phyloP scores from a whole-genome alignment of 495 filamentous ascomycete species.

The Hypoxylon intermedium region DNA sequence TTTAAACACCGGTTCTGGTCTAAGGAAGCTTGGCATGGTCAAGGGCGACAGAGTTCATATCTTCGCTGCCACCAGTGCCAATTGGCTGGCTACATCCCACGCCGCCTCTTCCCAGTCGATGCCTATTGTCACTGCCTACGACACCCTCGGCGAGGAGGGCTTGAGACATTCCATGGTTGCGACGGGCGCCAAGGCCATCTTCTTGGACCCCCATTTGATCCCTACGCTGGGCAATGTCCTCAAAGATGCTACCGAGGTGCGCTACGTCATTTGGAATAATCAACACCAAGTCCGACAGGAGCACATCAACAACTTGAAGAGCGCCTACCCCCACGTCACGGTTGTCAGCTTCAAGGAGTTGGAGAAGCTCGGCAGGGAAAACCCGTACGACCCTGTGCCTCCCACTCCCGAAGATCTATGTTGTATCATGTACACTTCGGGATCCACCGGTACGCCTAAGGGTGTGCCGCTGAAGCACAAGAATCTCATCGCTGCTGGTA shows the following conservation, averaged over 20 bases:
- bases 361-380: slow-evolving; percentile 79
- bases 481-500: slow-evolving; percentile 87
- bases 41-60: slow-evolving; percentile 81
- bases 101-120: slow-evolving; percentile 86
- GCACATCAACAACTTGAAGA: slow-evolving; percentile 81
- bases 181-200: slow-evolving; percentile 85
- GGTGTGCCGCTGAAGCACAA: slow-evolving; percentile 90
- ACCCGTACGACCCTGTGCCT: slow-evolving; percentile 79
- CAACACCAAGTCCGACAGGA: slow-evolving; percentile 75
- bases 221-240: slow-evolving; percentile 81
- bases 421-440: slow-evolving; percentile 99
- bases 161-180: slow-evolving; percentile 89
- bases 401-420: slow-evolving; percentile 86
- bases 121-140: slow-evolving; percentile 95
- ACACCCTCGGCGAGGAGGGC: slow-evolving; percentile 94
- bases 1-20: slow-evolving; percentile 75
- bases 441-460: slow-evolving; percentile 96
- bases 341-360: slow-evolving; percentile 88
- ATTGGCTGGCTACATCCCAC: slow-evolving; percentile 81
- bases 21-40: slow-evolving; percentile 79
- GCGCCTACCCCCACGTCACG: slow-evolving; percentile 69
- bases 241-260: slow-evolving; percentile 77
- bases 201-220: slow-evolving; percentile 85
- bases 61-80: slow-evolving; percentile 84
- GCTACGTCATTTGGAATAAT: slow-evolving; percentile 89